Conservation (phyloP, 2,329 filamentous ascomycete genomes). For the Lasiodiplodia citricola region DNA sequence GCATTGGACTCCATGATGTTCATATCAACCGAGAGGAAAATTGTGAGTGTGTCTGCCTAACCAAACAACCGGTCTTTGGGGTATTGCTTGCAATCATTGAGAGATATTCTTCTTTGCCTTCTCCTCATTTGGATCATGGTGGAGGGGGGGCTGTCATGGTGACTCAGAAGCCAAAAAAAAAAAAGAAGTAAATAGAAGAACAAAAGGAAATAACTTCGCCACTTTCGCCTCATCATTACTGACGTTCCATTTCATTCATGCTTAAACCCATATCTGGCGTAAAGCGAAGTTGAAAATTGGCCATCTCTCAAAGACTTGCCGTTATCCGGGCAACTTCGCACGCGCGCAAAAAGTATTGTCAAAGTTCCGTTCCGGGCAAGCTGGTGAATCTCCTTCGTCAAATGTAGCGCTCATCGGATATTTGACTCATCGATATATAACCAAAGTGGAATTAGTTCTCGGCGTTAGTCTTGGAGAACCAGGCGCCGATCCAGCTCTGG, state of each 20-base stretch:
- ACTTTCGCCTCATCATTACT: conserved; percentile 15
- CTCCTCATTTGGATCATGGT: conserved; percentile 13
- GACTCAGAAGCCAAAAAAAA: conserved; percentile 8
- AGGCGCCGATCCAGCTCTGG: conserved; percentile 45
- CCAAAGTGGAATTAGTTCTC: neutral
- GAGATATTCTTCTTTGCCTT: conserved; percentile 20
- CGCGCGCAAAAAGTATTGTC: neutral
- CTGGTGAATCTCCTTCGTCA: conserved; percentile 3
- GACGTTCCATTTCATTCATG: conserved; percentile 15
- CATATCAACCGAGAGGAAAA: conserved; percentile 13
- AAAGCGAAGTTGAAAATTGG: conserved; percentile 5
- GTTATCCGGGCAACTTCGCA: neutral
- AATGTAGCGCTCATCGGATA: neutral
- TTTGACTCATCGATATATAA: neutral
- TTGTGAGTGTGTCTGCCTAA: conserved; percentile 13
- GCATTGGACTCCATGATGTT: conserved; percentile 14
- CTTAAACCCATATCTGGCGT: neutral
- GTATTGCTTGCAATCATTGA: conserved; percentile 23
- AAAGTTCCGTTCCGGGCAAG: neutral
- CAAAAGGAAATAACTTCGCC: conserved; percentile 2
- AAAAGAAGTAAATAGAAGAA: neutral
- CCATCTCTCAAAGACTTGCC: conserved; percentile 13
- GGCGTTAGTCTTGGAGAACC: conserved; percentile 7
- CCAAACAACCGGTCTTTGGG: conserved; percentile 22
- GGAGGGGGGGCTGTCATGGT: conserved; percentile 15